Base-by-base conservation (phyloP, 148 eudicot genomes). In the Talinum fruticosum region DNA sequence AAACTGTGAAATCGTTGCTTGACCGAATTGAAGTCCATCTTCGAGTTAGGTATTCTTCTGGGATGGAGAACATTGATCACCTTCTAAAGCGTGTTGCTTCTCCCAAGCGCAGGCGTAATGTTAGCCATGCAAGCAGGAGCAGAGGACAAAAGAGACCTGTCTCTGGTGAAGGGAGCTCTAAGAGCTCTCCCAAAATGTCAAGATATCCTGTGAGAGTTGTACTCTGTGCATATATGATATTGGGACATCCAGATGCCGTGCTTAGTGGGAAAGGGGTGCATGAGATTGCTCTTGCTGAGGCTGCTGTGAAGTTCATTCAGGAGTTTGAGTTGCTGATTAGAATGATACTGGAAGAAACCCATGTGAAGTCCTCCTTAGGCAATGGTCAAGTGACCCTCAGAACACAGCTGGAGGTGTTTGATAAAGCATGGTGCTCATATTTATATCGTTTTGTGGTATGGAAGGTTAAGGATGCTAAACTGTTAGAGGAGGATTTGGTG, bases 161-260 rank as follows among this genome's bases (percentile, higher is more conserved):
- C 15, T 37, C 89, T 54, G 65, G 71, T 4, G 70, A 76, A 75
- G 86, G 82, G 75, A 82, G 81, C 33, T 28, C 85, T 26, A 83
- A 83, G 77, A 80, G 82, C 74, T 80, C 78, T 23, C 76, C 62
- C 28, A 87, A 83, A 66, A 72, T 89, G 71, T 85, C 97, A 30
- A 90, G 99, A 82, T 96, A 96, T 84, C 92, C 90, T 80, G 97
- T 90, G 80, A 90, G 99, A 84, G 84, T 92, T 70, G 90, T 86
- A 75, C 90, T 93, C 53, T 93, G 97, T 85, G 97, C 98, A 35
- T 96, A 89, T 78, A 96, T 96, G 99, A 91, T 96, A 75, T 74
- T 93, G 75, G 95, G 97, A 4, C 99, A 96, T 75, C 99, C 99
- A 5, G 97, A 93, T 84, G 94, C 97, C 69, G 99, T 96, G 76